Evolutionary conservation across 2,329 filamentous ascomycete species (phyloP), one percentile per base, ranked within the genome.

Genomic region (Malbranchea cinnamomea): DNA sequence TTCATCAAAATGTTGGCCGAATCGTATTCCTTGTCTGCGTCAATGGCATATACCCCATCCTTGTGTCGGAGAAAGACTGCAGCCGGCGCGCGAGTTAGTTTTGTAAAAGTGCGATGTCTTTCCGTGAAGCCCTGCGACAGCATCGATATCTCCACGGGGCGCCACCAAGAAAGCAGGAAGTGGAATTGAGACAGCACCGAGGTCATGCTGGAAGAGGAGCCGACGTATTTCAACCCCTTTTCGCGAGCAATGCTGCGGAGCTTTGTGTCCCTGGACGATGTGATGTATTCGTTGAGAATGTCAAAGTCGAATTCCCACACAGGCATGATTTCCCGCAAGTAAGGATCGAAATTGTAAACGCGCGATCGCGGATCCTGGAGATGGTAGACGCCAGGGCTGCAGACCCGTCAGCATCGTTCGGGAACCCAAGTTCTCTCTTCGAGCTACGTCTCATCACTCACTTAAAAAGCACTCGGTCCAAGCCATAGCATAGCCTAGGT

Each of bases 181-280:
- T 98, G 89, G 47, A 98, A 93, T 45, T 98, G 91, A 2, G 78
- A 70, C 25, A 98, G 63, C 29, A 80, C 74, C 2, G 75, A 65
- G 1, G 87, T 93, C 84, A 94, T 93, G 56, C 87, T 95, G 2
- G 89, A 98, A 1, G 89, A 95, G 8, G 89, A 98, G 6, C 89
- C 89, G 7, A 84, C 77, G 48, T 91, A 98, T 48, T 79, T 91
- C 50, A 75, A 83, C 8, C 64, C 58, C 36, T 79, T 56, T 31
- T 72, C 54, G 28, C 64, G 62, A 2, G 82, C 80, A 23, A 89
- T 68, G 1, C 64, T 50, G n/a, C 76, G 67, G 8, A 98, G 63
- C 4, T 65, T 71, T 4, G 59, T 54, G 48, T 98, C 89, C 49
- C 80, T 75, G 6, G 87, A 95, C 0, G 89, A 94, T 0, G 85